A percentile compares a stretch with the other conserved stretches of the same genome.
phyloP scores from a whole-genome alignment of 2,329 filamentous ascomycete species.

The Aureobasidium sp. region DNA sequence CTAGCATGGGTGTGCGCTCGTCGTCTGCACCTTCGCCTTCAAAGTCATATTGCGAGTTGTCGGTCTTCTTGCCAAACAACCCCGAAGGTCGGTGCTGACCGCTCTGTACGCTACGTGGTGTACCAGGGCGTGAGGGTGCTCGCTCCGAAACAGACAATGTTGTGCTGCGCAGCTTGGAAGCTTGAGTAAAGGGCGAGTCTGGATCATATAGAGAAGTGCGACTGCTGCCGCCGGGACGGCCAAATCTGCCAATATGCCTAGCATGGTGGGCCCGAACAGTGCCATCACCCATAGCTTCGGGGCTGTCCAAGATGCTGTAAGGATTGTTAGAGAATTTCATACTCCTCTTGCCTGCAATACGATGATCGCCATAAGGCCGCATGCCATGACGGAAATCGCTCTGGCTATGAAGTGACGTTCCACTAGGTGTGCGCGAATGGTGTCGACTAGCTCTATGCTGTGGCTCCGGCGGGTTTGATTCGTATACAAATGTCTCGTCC shows the following conservation, averaged over 20 bases:
- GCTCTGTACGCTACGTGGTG: constrained; percentile 51
- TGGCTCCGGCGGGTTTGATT: constrained; percentile 76
- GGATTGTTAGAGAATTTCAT: constrained; percentile 91
- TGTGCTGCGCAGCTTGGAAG: constrained; percentile 56
- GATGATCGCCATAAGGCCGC: constrained; percentile 57
- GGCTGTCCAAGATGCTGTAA: constrained; percentile 54
- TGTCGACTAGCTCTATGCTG: constrained; percentile 62
- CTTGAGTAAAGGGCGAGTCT: constrained; percentile 69
- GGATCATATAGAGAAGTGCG: constrained; percentile 68
- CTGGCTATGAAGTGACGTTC: constrained; percentile 70
- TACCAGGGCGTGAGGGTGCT: constrained; percentile 60
- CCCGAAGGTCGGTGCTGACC: constrained; percentile 34
- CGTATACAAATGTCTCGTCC: constrained; percentile 97
- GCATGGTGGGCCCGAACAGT: constrained; percentile 55
- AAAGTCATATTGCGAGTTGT: constrained; percentile 65
- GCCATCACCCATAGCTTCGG: constrained; percentile 33
- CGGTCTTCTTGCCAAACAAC: constrained; percentile 46
- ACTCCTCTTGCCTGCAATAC: constrained; percentile 70
- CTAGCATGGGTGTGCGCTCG: constrained; percentile 73
- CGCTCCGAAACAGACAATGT: constrained; percentile 49
- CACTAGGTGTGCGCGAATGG: constrained; percentile 90
- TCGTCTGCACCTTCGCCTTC: constrained; percentile 75
- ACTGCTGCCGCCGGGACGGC: constrained; percentile 56
- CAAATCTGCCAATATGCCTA: constrained; percentile 74
- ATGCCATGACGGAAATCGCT: constrained; percentile 50